phyloP scores from a whole-genome alignment of 305 asterid species.

The Stenogyne calaminthoides region DNA sequence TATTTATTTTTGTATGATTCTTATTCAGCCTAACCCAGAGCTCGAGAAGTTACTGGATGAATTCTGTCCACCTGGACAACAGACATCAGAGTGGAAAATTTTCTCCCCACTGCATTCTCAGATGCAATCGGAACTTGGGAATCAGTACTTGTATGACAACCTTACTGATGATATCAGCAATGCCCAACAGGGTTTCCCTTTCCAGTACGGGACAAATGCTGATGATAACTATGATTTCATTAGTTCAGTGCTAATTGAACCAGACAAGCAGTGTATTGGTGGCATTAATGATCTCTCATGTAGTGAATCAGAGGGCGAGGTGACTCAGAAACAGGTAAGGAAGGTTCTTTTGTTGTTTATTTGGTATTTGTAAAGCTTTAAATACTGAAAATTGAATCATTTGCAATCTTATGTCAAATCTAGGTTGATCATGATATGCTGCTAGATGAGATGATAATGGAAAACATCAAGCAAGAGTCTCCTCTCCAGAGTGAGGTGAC shows the following conservation, averaged over 20 bases:
- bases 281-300: conserved; percentile 30
- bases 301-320: conserved; percentile 68
- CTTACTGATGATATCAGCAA: conserved; percentile 36
- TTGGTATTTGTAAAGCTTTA: neutral
- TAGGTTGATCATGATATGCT: conserved; percentile 36
- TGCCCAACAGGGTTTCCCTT: conserved; percentile 33
- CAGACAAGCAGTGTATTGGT: conserved; percentile 50
- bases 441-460: conserved; percentile 34
- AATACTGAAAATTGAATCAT: conserved; percentile 3
- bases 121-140: conserved; percentile 70
- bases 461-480: conserved; percentile 40
- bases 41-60: conserved; percentile 52
- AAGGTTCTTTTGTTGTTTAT: neutral
- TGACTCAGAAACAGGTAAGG: conserved; percentile 53
- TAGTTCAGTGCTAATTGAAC: conserved; percentile 49
- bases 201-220: conserved; percentile 57
- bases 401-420: conserved; percentile 21
- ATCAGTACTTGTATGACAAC: conserved; percentile 38
- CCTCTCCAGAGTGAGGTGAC: conserved; percentile 49
- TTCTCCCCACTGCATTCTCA: conserved; percentile 80
- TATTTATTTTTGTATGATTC: neutral
- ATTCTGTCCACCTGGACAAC: conserved; percentile 39
- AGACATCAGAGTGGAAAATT: conserved; percentile 55
- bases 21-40: conserved; percentile 62
- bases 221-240: conserved; percentile 56